phyloP scores from a whole-genome alignment of 1,284 basidiomycete species.

The Tausonia pullulans region DNA sequence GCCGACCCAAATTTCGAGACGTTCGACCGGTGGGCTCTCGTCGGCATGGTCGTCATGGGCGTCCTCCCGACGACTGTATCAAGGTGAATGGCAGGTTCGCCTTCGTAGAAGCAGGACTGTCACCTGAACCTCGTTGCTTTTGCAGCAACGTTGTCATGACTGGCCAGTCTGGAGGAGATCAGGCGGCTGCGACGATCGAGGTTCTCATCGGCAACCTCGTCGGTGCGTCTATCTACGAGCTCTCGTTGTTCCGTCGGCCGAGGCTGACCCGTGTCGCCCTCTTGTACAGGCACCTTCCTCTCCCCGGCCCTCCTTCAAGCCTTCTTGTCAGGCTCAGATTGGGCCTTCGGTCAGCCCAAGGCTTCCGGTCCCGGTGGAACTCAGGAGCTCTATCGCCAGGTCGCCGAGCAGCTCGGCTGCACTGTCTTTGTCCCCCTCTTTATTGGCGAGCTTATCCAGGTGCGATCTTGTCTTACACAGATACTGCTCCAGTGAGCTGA shows the following conservation, averaged over 20 bases:
- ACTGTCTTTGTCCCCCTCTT: constrained; percentile 27
- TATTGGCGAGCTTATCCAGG: constrained; percentile 28
- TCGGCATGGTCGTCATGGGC: constrained; percentile 27
- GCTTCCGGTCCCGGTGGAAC: constrained; percentile 20
- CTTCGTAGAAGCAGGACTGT: too few relatives aligned
- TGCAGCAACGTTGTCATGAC: constrained; percentile 31
- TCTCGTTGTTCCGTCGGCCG: background rate
- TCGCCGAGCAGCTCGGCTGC: constrained; percentile 27
- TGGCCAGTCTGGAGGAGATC: constrained; percentile 26
- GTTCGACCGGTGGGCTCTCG: constrained; percentile 23
- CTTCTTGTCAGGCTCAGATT: constrained; percentile 19
- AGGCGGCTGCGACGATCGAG: constrained; percentile 25
- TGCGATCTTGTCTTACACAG: background rate
- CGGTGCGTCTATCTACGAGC: constrained; percentile 17
- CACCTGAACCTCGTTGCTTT: background rate
- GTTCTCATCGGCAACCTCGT: constrained; percentile 28
- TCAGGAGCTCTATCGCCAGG: constrained; percentile 24
- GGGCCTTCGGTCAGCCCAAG: constrained; percentile 21
- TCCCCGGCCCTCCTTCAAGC: constrained; percentile 23
- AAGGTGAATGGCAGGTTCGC: background rate
- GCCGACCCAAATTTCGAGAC: constrained; percentile 19
- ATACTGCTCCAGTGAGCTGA: too few relatives aligned
- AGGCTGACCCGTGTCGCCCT: background rate
- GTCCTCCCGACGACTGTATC: constrained; percentile 24
- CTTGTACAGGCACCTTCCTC: constrained; percentile 23